phyloP scores from a whole-genome alignment of 2,329 filamentous ascomycete genomes.

The Botrytis deweyae region DNA sequence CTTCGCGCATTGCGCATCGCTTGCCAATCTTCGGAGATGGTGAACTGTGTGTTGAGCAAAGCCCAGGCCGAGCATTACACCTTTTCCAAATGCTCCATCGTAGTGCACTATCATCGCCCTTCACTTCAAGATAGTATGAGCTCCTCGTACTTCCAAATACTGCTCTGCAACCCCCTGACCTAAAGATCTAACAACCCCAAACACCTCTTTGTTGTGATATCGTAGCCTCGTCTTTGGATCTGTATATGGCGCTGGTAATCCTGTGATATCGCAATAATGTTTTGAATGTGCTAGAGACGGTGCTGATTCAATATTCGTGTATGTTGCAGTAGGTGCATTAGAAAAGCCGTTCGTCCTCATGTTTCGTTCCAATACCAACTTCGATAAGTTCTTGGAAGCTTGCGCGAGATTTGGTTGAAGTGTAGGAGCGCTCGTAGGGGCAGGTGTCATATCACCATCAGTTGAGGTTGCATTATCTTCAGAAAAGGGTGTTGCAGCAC shows the following conservation, averaged over 20 bases:
- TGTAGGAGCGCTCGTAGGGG: conserved; percentile 40
- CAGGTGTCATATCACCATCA: conserved; percentile 45
- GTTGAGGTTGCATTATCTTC: conserved; percentile 56
- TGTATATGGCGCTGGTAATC: conserved; percentile 83
- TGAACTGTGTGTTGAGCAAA: neutral
- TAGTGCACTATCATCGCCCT: neutral
- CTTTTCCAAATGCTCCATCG: conserved; percentile 3
- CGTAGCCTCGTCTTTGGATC: conserved; percentile 93
- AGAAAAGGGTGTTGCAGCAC: conserved; percentile 65
- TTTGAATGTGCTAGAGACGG: conserved; percentile 81
- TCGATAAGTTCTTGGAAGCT: conserved; percentile 81
- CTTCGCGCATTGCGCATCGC: neutral
- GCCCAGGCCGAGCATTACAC: neutral
- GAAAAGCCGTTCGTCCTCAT: conserved; percentile 47
- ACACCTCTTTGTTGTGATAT: conserved; percentile 93
- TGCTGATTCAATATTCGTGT: conserved; percentile 94
- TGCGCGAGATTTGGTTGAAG: conserved; percentile 76
- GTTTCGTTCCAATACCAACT: conserved; percentile 84
- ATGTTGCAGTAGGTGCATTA: conserved; percentile 70
- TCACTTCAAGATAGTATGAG: conserved; percentile 69
- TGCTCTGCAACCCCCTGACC: conserved; percentile 82
- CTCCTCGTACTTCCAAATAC: conserved; percentile 85
- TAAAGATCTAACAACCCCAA: conserved; percentile 75
- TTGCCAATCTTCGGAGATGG: neutral
- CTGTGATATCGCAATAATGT: conserved; percentile 95